phyloP scores from a whole-genome alignment of 306 rosid species.

The Medicago ruthenica region DNA sequence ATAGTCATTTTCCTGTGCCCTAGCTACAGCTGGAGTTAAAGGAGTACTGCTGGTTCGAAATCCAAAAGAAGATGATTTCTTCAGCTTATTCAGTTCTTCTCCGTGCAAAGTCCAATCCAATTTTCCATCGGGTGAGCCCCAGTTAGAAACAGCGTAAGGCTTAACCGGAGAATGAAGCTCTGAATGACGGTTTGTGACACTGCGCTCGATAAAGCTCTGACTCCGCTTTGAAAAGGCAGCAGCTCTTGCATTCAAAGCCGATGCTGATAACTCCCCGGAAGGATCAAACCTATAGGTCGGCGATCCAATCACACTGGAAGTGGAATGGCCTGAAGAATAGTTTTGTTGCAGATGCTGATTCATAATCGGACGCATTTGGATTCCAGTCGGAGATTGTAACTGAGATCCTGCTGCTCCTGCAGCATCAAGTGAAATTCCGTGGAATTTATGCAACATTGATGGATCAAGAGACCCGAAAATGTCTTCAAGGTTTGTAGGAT shows the following conservation, averaged over 20 bases:
- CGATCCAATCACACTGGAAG: constrained; percentile 59
- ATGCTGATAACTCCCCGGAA: constrained; percentile 46
- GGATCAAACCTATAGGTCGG: constrained; percentile 48
- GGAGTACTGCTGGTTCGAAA: constrained; percentile 53
- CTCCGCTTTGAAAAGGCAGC: constrained; percentile 78
- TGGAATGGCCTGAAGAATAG: constrained; percentile 56
- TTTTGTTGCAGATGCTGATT: constrained; percentile 63
- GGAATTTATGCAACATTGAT: constrained; percentile 60
- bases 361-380: constrained; percentile 58
- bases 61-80: constrained; percentile 83
- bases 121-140: constrained; percentile 83
- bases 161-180: constrained; percentile 58
- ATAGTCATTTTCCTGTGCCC: constrained; percentile 28
- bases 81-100: constrained; percentile 72
- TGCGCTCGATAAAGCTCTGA: constrained; percentile 83
- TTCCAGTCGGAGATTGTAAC: constrained; percentile 70
- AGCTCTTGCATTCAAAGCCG: constrained; percentile 61
- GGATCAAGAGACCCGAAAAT: constrained; percentile 60
- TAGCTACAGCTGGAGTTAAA: constrained; percentile 37
- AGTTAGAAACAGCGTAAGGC: constrained; percentile 56
- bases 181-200: constrained; percentile 49
- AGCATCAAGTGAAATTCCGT: constrained; percentile 64
- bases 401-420: constrained; percentile 53
- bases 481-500: constrained; percentile 70
- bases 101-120: constrained; percentile 72